Base-by-base conservation (phyloP, 768 basidiomycete species). In the Boletellus ananiceps region DNA sequence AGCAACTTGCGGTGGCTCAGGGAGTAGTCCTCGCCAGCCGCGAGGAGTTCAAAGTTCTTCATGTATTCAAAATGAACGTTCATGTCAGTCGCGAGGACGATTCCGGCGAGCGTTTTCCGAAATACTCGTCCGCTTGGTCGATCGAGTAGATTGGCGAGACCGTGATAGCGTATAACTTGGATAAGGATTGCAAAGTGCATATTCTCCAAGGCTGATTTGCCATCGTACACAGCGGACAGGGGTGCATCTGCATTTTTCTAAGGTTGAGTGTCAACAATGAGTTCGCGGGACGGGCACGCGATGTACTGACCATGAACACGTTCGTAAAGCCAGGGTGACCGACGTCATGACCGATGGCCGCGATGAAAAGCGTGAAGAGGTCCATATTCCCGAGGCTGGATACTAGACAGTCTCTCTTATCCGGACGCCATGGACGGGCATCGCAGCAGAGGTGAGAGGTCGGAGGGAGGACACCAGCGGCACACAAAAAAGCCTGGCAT, bases 311-410 rank as follows among this genome's bases (percentile, higher is more conserved):
- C 88, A 98, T 89, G 70, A 97, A 98, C 13, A 81, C 72, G 64
- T 98, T 98, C 21, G 86, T 88, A 49, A 98, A 80, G 0, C 96
- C 96, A 0, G 96, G 96, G 69, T 99, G 96, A 0, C 92, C 95
- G 15, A 92, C 93, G 66, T 99, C 96, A 63, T 99, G 96, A 0
- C 96, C 96, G 58, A 99, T 92, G 36, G 94, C 94, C 1, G 91
- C 93, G 47, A 99, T 74, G 59, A 86, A 87, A 13, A 97, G 69
- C 2, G 88, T 80, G 59, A 98, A 86, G 13, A 97, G 69, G 60
- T 97, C 94, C 46, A 80, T 75, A 18, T 82, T 80, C 1, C 69
- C 74, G 13, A 88, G 72, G 16, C 67, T 66, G 47, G 76, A 71
- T 12, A 69, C 69, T 23, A 58, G 57, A 40, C 68, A 67, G 33